Base-by-base conservation (phyloP, 257 asterid genomes). In the Solanum corneliomulleri region DNA sequence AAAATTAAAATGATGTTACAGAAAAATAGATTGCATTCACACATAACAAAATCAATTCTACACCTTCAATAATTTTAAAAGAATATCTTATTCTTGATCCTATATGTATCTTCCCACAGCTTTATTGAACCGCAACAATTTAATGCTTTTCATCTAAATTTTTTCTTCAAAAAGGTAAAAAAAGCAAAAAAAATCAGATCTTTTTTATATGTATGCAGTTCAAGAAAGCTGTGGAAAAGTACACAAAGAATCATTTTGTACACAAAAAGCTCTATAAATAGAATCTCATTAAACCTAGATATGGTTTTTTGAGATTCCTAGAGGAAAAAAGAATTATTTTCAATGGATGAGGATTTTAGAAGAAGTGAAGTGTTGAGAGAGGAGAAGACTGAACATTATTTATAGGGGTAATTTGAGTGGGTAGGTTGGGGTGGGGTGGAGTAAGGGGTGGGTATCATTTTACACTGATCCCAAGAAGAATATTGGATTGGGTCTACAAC, bases 141-240 rank as follows among this genome's bases (percentile, higher is more conserved):
- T 21, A 74, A 74, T 12, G 18, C 74, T 49, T 11, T 80, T 42
- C 85, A 74, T 62, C 69, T 85, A 20, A 13, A 37, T 9, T 2
- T 13, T 37, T 37, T 37, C 1, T 37, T 37, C 0, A 12, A 76
- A 6, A 41, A 41, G 11, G 2, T 8, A 10, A 41, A 41, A 2
- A 33, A 0, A 33, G 0, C 35, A 33, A 33, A 33, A 33, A 33
- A 33, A 31, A 33, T 33, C 35, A 33, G 31, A 45, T 20, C 2
- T 76, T 42, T 76, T 66, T 5, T 5, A 37, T 37, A 70, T 15
- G 49, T 87, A 88, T 86, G 95, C 98, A 94, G 99, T 96, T 96
- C 99, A 96, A 96, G 99, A 96, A 96, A 96, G 98, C 99, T 93
- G 99, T 96, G 98, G 99, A 95, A 96, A 89, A 91, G 89, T 85